Evolutionary conservation across 495 filamentous ascomycete genomes (phyloP).

Genomic region (Aspergillus steynii): DNA sequence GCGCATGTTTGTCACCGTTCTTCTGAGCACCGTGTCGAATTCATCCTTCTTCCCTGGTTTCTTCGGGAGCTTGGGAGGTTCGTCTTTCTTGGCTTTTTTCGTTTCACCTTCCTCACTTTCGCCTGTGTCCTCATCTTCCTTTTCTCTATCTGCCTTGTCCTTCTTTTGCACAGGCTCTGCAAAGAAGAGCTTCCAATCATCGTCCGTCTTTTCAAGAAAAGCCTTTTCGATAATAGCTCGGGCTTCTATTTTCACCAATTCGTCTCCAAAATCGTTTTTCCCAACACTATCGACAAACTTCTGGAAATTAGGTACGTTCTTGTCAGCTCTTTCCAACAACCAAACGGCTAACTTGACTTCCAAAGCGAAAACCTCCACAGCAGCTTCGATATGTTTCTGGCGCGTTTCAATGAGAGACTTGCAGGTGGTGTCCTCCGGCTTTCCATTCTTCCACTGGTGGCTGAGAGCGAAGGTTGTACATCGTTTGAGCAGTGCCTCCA

Average conservation of each 20-base stretch:
- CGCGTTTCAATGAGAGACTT: constrained; percentile 22
- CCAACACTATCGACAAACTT: constrained; percentile 26
- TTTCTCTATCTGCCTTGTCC: neutral
- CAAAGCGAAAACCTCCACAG: constrained; percentile 27
- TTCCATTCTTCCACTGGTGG: constrained; percentile 13
- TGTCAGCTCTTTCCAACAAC: constrained; percentile 27
- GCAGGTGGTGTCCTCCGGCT: constrained; percentile 21
- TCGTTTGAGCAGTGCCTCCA: constrained; percentile 51
- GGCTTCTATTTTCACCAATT: constrained; percentile 15
- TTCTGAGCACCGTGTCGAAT: constrained; percentile 21
- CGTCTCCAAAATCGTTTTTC: constrained; percentile 29
- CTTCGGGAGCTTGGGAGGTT: constrained; percentile 6
- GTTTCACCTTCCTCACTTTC: neutral
- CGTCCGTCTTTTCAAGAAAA: constrained; percentile 3
- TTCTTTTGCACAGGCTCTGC: constrained; percentile 13
- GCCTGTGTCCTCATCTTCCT: neutral
- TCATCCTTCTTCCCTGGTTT: constrained; percentile 16
- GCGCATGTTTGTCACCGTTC: constrained; percentile 25
- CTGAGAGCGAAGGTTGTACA: constrained; percentile 34
- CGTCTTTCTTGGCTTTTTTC: constrained; percentile 1
- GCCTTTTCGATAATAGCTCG: constrained; percentile 20
- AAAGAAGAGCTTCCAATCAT: constrained; percentile 30
- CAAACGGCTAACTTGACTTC: constrained; percentile 35
- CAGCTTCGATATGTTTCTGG: constrained; percentile 30
- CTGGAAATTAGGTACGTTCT: constrained; percentile 20